A percentile compares a stretch with the other conserved stretches of the same genome.
Conservation (phyloP, 345 rosid genomes). For the Geranium brycei region DNA sequence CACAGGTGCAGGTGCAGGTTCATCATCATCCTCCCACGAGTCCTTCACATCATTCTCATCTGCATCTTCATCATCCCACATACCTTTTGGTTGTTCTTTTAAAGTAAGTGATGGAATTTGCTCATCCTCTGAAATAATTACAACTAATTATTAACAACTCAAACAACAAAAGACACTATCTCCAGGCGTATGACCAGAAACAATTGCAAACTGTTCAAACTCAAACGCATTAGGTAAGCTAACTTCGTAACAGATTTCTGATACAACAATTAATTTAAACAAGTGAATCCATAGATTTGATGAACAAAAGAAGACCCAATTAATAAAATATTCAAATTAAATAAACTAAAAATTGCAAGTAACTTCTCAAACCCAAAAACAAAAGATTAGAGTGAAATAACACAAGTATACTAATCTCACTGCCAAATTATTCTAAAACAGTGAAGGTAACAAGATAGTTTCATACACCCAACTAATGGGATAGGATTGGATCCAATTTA, state of each 20-base stretch:
- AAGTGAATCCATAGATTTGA: too few relatives aligned
- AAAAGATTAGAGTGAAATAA: too few relatives aligned
- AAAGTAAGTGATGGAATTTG: slow-evolving; percentile 36
- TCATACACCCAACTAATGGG: neutral
- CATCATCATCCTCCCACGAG: slow-evolving; percentile 98
- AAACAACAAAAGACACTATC: too few relatives aligned
- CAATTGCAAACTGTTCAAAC: neutral
- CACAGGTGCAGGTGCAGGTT: slow-evolving; percentile 53
- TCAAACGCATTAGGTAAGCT: neutral
- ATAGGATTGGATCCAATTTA: neutral
- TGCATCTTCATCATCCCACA: slow-evolving; percentile 91
- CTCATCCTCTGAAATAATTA: slow-evolving; percentile 45
- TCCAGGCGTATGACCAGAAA: neutral
- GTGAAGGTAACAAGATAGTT: neutral
- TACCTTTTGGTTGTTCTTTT: slow-evolving; percentile 41
- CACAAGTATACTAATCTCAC: neutral
- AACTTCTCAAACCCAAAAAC: neutral
- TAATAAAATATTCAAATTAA: neutral
- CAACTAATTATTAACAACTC: neutral
- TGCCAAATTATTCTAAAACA: neutral
- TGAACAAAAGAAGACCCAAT: neutral
- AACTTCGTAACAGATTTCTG: too few relatives aligned
- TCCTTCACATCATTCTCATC: slow-evolving; percentile 85
- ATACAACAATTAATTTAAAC: too few relatives aligned
- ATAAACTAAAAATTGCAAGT: neutral